These are phyloP conservation scores for Curvularia hawaiiensis DNA, from an alignment of 2,329 filamentous ascomycete species.

Conservation along the genomic window DNA sequence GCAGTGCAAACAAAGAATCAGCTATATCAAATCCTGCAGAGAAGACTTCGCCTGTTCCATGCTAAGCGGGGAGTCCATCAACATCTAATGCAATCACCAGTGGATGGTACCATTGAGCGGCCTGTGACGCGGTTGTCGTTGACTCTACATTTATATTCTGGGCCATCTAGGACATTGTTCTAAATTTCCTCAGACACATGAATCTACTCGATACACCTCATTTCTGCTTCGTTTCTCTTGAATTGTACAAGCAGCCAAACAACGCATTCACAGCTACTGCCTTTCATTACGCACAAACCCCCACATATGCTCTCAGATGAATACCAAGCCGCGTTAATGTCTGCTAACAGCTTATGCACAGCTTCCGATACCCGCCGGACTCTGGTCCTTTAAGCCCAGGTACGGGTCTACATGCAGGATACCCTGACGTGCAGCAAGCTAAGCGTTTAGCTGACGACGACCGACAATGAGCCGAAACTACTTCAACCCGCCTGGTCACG, in stretches of 20 bases:
- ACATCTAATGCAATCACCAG: conserved; percentile 24
- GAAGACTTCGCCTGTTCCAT: conserved; percentile 19
- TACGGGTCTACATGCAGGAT: conserved; percentile 22
- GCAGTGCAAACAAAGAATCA: conserved; percentile 1
- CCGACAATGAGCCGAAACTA: conserved; percentile 40
- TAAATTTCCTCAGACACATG: conserved; percentile 1
- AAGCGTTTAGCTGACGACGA: conserved; percentile 34
- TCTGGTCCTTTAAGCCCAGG: conserved; percentile 8
- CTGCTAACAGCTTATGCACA: conserved; percentile 6
- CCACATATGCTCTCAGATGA: background rate
- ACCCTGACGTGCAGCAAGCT: conserved; percentile 39
- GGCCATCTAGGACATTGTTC: conserved; percentile 5
- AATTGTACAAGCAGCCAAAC: conserved; percentile 13
- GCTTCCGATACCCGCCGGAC: conserved; percentile 12
- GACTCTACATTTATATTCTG: conserved; percentile 16
- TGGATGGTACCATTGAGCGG: conserved; percentile 16
- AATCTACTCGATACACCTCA: conserved; percentile 4
- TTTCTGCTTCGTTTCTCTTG: conserved; percentile 8
- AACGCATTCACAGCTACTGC: conserved; percentile 16
- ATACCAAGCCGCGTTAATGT: background rate
- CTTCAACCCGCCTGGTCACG: conserved; percentile 29
- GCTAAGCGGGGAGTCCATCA: conserved; percentile 13
- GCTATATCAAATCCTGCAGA: conserved; percentile 13
- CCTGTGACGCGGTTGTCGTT: conserved; percentile 12
- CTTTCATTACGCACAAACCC: conserved; percentile 10